Base-by-base conservation (phyloP, 2,329 filamentous ascomycete species). In the Chaetomium sp. region DNA sequence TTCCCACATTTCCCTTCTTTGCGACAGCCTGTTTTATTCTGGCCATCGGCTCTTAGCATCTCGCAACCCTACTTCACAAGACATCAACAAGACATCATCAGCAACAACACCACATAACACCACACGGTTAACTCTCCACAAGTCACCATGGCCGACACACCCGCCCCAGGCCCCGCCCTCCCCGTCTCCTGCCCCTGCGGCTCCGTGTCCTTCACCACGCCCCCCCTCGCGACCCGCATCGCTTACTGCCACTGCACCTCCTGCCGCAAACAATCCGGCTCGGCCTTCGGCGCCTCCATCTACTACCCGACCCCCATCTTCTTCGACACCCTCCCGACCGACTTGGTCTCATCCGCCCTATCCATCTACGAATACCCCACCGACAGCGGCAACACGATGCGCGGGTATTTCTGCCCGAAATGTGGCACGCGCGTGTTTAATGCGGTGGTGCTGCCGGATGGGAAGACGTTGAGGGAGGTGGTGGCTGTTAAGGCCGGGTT, bases 341-440 rank as follows among this genome's bases (percentile, higher is more conserved):
- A 41, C 36, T n/a, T 37, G 35, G 19, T 49, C 8, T 49, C 19
- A n/a, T n/a, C n/a, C n/a, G n/a, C n/a, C n/a, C n/a, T 49, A 37
- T 35, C 47, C 47, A 27, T 49, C 14, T 49, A 40, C 36, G 47
- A 49, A 12, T 37, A 49, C 47, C 47, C 47, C 9, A 49, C 47
- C 47, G 47, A 49, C 47, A 49, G 47, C 47, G 47, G 47, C 35
- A 37, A 37, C 35, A 49, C 47, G 35, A 49, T 49, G 47, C 47
- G 47, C 36, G 38, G 47, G 35, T 49, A 32, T 27, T 38, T 49
- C 35, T 49, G 47, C 19, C 47, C 47, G 14, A 34, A 34, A 5
- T 49, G 47, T 27, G 47, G 47, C 14, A 19, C 33, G 14, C 47
- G 47, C 9, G 33, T 49, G 14, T 49, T 49, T 19, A 19, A 49